Evolutionary conservation across 2,329 filamentous ascomycete genomes (phyloP), one percentile per base, ranked within the genome.

Genomic region (Venturia oleaginea): DNA sequence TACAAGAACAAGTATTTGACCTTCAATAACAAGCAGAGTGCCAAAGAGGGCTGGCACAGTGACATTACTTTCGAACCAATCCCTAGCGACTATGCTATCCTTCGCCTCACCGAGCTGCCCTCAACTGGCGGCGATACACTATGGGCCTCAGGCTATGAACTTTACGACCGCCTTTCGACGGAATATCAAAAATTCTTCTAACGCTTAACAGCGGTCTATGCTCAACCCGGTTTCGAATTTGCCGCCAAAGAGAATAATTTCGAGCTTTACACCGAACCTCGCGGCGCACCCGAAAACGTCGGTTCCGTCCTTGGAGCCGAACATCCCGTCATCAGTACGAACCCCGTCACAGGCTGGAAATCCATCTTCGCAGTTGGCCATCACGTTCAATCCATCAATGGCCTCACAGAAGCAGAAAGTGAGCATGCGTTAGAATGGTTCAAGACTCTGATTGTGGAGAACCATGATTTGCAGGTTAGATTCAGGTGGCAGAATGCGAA

Each of bases 51-150:
- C 68, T 79, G 80, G 81, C 81, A 84, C 69, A 82, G 81, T 0
- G 86, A 89, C 67, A 87, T 88, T 67, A 81, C 82, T 0, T 89
- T 87, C 66, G 86, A 89, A 74, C 81, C 81, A 0, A 76, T 83
- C 3, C 86, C 87, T 0, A 80, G 81, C 8, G 86, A 89, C 70
- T 89, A 88, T 69, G 80, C 85, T 0, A 78, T 83, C 0, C 75
- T 89, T n/a, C 80, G 84, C 37, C 74, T 87, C 1, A 80, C 79
- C 3, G 75, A 83, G 61, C 73, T 87, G 0, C 85, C 84, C 0
- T 76, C 77, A 55, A 84, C 80, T 0, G 84, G 84, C 51, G 64
- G 64, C 13, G 73, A 75, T 60, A 75, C 73, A 1, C 70, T 75
- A 3, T 75, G 72, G 71, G 73, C 74, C 8, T 73, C 71, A 3